phyloP scores from a whole-genome alignment of 2,329 filamentous ascomycete species.

The Pezicula rhizophila region DNA sequence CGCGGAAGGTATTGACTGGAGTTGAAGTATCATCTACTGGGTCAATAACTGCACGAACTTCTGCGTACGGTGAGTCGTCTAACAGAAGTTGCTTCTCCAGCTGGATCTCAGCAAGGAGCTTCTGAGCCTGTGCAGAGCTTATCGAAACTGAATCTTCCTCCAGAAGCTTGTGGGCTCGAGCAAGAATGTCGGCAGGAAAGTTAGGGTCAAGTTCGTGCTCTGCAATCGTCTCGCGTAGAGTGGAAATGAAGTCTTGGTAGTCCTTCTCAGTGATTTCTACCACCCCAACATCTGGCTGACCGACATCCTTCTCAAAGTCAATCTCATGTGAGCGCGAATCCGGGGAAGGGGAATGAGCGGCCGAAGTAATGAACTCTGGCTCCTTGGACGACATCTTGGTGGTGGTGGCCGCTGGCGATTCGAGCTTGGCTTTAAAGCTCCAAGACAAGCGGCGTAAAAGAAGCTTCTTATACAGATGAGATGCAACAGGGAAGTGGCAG shows the following conservation, averaged over 20 bases:
- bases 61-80: slow-evolving; percentile 19
- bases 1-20: slow-evolving; percentile 58
- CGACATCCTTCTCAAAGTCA: background rate
- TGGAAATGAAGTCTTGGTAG: background rate
- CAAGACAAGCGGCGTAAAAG: no score
- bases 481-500: no score
- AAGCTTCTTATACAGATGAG: no score
- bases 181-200: slow-evolving; percentile 1
- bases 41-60: slow-evolving; percentile 47
- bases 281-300: background rate
- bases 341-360: background rate
- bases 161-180: background rate
- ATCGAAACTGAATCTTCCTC: background rate
- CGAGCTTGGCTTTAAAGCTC: no score
- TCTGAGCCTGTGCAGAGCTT: background rate
- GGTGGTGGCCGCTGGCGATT: no score
- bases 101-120: background rate
- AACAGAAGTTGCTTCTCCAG: background rate
- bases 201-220: slow-evolving; percentile 1
- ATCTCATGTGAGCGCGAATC: background rate
- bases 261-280: slow-evolving; percentile 43
- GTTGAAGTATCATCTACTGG: slow-evolving; percentile 54
- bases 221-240: background rate
- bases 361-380: no score
- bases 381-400: no score